Percentiles rank a stretch among this genome's conserved stretches.
Evolutionary conservation across 176 grass and related monocot genomes (phyloP).

Genomic region (Eremochloa ophiuroides): DNA sequence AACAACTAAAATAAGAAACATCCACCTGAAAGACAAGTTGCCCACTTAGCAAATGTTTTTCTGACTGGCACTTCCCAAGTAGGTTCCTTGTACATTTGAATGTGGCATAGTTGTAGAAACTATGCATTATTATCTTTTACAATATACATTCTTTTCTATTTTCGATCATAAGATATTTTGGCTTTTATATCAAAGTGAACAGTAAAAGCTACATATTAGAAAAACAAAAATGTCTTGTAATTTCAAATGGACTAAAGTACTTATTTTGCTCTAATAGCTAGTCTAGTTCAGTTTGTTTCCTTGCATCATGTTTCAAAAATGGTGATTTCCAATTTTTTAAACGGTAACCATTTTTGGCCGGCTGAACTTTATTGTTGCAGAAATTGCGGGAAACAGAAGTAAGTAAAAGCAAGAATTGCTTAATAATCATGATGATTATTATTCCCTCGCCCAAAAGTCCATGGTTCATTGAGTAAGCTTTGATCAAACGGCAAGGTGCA

Average conservation of each 20-base stretch:
- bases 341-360: neutral
- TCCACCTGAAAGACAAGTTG: neutral
- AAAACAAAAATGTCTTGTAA: too few relatives aligned
- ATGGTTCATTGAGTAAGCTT: neutral
- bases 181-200: too few relatives aligned
- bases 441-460: neutral
- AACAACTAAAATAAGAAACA: conserved; percentile 6
- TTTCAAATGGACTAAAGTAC: too few relatives aligned
- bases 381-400: neutral
- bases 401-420: neutral
- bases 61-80: neutral
- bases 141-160: too few relatives aligned
- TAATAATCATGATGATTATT: neutral
- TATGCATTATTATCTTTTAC: neutral
- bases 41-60: neutral
- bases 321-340: neutral
- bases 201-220: too few relatives aligned
- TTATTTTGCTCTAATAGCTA: too few relatives aligned
- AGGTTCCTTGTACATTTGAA: neutral
- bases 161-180: too few relatives aligned
- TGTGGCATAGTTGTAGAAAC: neutral
- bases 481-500: neutral
- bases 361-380: neutral
- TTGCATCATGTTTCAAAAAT: neutral
- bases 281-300: too few relatives aligned